These are phyloP conservation scores for Daldinia caldariorum DNA, from an alignment of 495 filamentous ascomycete genomes.

Conservation along the genomic window DNA sequence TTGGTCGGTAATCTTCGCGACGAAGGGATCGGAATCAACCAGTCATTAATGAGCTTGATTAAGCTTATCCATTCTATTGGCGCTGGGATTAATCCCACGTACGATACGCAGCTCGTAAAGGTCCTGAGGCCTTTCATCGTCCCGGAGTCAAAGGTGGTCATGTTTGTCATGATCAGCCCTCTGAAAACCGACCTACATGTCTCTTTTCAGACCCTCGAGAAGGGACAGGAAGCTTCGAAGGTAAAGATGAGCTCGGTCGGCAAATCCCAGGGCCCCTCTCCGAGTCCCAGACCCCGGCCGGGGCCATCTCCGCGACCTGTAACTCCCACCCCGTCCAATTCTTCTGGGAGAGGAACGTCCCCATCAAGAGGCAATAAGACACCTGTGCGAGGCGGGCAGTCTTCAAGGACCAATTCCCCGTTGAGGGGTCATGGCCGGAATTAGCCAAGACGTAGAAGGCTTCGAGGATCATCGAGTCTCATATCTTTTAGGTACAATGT, in stretches of 20 bases:
- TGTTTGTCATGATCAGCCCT: constrained; percentile 97
- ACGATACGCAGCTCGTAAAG: constrained; percentile 94
- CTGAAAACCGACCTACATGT: constrained; percentile 76
- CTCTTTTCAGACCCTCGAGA: constrained; percentile 33
- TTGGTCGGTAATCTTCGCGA: constrained; percentile 74
- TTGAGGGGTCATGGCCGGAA: not conserved
- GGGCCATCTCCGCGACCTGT: no score
- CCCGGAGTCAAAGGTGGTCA: constrained; percentile 94
- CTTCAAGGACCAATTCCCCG: no score
- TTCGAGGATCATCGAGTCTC: not conserved
- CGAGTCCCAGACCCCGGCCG: no score
- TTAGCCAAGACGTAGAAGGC: not conserved
- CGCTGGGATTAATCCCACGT: constrained; percentile 82
- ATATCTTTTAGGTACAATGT: not conserved
- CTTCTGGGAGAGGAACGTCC: not conserved
- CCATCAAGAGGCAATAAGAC: not conserved
- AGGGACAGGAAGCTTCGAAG: constrained; percentile 32
- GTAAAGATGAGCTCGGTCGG: constrained; percentile 21
- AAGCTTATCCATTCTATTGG: constrained; percentile 92
- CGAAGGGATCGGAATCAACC: constrained; percentile 97
- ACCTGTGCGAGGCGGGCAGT: no score
- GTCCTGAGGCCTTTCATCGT: constrained; percentile 90
- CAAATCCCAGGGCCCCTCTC: no score
- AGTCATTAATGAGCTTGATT: constrained; percentile 85
- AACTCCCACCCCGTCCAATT: not conserved